Evolutionary conservation across 495 filamentous ascomycete genomes (phyloP), one percentile per base, ranked within the genome.

Genomic region (Aspergillus mulundensis): DNA sequence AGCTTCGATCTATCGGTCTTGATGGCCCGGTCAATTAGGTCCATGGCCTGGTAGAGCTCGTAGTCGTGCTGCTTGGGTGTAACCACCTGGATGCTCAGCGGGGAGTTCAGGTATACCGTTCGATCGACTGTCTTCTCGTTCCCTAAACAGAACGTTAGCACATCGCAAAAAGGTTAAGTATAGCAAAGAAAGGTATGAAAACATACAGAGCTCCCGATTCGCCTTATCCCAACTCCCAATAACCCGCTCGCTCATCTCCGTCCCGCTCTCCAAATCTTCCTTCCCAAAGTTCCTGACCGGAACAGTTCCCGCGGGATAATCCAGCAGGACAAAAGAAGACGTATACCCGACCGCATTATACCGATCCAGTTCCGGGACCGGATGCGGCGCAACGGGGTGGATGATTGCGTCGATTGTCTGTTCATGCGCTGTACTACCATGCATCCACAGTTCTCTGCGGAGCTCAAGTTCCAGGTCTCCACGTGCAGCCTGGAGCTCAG

Each of bases 321-420:
- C 84, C 14, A 88, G 61, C 52, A 87, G 58, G 7, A 84, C 82
- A 51, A 83, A 87, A 10, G 69, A 74, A 15, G 74, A 79, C 0
- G 85, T 87, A 61, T 87, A 87, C 23, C 81, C 78, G 0, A 82
- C 76, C 0, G 73, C 77, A 68, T 84, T 84, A 69, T 82, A 88
- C 3, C 76, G 63, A 66, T 88, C 85, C 44, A 85, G 71, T n/a
- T 76, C 69, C 0, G 85, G 83, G 0, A 85, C 84, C 0, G 86
- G 82, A 59, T 87, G 85, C 0, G 81, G 81, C 14, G 82, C 81
- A 6, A 83, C 56, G 7, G 82, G 82, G 16, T 69, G 69, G 38
- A 85, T 78, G 14, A 86, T 71, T 0, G 80, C 79, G 66, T 86
- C 83, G 7, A 85, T 63, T 41, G 63, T 49, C 25, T 41, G 54